Percentiles rank a stretch among this genome's conserved stretches.
Conservation (phyloP, 306 rosid genomes). For the Prinsepia uniflora region DNA sequence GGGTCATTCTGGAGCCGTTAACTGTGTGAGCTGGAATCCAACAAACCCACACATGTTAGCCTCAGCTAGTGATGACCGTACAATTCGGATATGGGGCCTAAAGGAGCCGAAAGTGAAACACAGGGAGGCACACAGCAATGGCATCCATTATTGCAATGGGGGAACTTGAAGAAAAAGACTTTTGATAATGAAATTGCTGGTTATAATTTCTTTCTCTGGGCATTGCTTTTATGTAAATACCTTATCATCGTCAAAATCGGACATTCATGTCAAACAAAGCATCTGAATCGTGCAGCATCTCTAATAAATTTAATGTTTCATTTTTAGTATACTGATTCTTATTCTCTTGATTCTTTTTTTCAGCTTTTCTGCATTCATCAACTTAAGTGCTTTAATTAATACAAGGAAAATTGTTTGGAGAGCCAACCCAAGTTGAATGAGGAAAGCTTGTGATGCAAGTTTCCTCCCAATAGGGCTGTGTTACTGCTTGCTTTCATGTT, state of each 20-base stretch:
- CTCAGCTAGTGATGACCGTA: conserved; percentile 92
- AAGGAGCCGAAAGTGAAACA: conserved; percentile 50
- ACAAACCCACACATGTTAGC: conserved; percentile 93
- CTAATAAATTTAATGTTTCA: conserved; percentile 47
- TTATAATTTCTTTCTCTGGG: conserved; percentile 45
- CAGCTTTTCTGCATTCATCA: not conserved
- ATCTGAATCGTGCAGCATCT: conserved; percentile 51
- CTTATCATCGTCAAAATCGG: conserved; percentile 45
- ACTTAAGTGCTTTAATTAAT: not conserved
- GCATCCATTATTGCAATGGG: conserved; percentile 83
- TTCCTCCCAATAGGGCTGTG: not conserved
- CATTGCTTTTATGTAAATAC: conserved; percentile 80
- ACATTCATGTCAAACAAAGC: conserved; percentile 70
- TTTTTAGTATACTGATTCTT: not conserved
- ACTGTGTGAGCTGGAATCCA: conserved; percentile 97
- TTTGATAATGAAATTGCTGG: conserved; percentile 26
- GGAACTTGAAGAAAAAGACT: conserved; percentile 42
- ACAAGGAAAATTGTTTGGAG: not conserved
- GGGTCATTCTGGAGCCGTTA: conserved; percentile 95
- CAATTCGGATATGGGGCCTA: conserved; percentile 94
- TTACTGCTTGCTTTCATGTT: not conserved
- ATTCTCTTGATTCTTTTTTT: not conserved
- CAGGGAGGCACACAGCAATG: conserved; percentile 61
- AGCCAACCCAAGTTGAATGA: not conserved
- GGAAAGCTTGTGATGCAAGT: not conserved